Conservation (phyloP, 805 yeast genomes). For the Blastobotrys terrestris region DNA sequence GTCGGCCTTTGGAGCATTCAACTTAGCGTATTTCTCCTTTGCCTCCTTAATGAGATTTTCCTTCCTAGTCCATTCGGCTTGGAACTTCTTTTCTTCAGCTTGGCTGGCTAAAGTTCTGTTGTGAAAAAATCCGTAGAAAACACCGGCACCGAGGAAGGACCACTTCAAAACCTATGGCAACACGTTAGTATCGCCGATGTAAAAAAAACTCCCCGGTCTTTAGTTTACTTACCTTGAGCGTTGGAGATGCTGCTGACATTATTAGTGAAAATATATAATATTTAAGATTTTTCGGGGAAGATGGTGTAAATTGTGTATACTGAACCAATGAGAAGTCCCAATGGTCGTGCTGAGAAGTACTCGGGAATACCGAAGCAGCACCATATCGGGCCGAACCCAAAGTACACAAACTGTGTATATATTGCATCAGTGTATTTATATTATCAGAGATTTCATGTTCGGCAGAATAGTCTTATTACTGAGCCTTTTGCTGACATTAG, state of each 20-base stretch:
- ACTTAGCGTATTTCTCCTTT: conserved; percentile 76
- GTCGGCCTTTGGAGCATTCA: conserved; percentile 35
- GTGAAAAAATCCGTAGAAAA: conserved; percentile 82
- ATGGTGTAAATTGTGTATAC: conserved; percentile 9
- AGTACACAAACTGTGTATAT: background rate
- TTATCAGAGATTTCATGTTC: background rate
- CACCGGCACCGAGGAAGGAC: conserved; percentile 83
- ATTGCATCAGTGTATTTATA: background rate
- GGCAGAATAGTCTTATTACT: background rate
- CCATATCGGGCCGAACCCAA: background rate
- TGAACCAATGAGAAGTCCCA: background rate
- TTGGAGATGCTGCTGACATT: conserved; percentile 15
- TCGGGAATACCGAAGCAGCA: background rate
- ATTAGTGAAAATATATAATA: background rate
- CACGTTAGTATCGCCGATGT: background rate
- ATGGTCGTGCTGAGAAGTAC: background rate
- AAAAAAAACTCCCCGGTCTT: background rate
- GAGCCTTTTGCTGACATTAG: background rate
- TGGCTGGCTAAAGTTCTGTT: conserved; percentile 59
- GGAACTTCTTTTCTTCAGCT: conserved; percentile 53
- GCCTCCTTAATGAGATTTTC: conserved; percentile 80
- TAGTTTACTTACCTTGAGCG: conserved; percentile 17
- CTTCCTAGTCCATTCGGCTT: conserved; percentile 54
- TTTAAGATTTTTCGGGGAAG: background rate
- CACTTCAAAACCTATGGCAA: conserved; percentile 75